Evolutionary conservation across 768 basidiomycete genomes (phyloP).

Genomic region (Rhizopogon vulgaris): DNA sequence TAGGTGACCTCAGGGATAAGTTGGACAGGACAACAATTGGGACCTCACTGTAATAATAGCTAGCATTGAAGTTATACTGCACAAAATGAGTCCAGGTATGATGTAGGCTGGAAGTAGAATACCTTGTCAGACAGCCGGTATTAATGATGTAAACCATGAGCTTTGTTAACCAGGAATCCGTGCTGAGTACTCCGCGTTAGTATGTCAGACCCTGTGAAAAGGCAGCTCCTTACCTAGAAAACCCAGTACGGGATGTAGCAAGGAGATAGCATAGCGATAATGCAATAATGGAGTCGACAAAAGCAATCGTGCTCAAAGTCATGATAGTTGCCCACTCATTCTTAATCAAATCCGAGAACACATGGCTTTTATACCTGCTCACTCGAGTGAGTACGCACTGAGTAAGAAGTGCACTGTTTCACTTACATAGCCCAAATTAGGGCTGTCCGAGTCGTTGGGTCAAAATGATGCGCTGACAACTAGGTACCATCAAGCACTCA

Average conservation of each 20-base stretch:
- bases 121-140: conserved; percentile 1
- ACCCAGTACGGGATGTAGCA: background rate
- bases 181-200: background rate
- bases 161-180: background rate
- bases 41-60: background rate
- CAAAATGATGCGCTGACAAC: background rate
- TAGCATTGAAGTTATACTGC: background rate
- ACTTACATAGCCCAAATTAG: background rate
- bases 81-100: background rate
- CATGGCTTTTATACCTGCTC: background rate
- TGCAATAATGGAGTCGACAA: background rate
- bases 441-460: background rate
- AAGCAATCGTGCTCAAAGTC: background rate
- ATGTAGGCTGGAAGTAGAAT: background rate
- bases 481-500: background rate
- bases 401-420: background rate
- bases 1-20: background rate
- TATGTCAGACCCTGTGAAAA: background rate
- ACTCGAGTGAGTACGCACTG: background rate
- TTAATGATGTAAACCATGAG: background rate
- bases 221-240: background rate
- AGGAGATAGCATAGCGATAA: background rate
- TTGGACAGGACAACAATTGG: background rate
- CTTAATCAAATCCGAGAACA: background rate
- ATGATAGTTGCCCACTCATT: background rate